These are phyloP conservation scores for Saccharomyces hybrid DNA, from an alignment of 1,139 yeast genomes.

Conservation along the genomic window DNA sequence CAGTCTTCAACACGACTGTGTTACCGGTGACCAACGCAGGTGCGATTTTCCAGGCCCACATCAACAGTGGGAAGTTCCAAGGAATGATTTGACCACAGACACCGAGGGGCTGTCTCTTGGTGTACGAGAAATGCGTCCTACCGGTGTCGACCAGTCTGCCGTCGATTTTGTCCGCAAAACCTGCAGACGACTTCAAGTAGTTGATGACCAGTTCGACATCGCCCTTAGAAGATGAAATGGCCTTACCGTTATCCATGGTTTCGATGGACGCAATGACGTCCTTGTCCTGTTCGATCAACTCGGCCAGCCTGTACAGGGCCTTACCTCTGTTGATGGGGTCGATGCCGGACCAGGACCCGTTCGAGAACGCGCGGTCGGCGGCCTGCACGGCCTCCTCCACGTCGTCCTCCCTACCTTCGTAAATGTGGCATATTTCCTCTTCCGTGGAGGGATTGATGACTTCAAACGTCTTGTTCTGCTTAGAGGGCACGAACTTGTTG, in stretches of 20 bases:
- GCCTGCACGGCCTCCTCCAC: slow-evolving; percentile 40
- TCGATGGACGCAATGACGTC: slow-evolving; percentile 54
- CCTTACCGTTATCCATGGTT: slow-evolving; percentile 73
- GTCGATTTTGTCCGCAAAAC: slow-evolving; percentile 62
- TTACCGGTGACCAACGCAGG: slow-evolving; percentile 59
- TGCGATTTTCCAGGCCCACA: slow-evolving; percentile 57
- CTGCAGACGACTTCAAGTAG: slow-evolving; percentile 59
- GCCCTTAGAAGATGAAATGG: slow-evolving; percentile 42
- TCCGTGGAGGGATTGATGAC: slow-evolving; percentile 42
- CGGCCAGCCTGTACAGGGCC: slow-evolving; percentile 50
- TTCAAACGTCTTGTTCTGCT: slow-evolving; percentile 36
- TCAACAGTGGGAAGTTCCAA: slow-evolving; percentile 58
- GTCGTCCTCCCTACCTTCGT: slow-evolving; percentile 40
- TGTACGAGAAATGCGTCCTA: slow-evolving; percentile 43
- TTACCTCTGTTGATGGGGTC: slow-evolving; percentile 44
- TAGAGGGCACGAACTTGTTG: slow-evolving; percentile 37
- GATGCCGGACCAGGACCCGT: slow-evolving; percentile 34
- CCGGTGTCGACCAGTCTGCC: slow-evolving; percentile 57
- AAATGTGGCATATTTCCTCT: slow-evolving; percentile 37
- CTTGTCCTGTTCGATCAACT: slow-evolving; percentile 45
- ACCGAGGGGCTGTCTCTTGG: slow-evolving; percentile 49
- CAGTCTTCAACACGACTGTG: slow-evolving; percentile 52
- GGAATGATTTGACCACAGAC: slow-evolving; percentile 61
- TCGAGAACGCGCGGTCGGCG: slow-evolving; percentile 36
- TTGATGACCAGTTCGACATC: slow-evolving; percentile 52